Percentiles rank a stretch among this genome's conserved stretches.
These are phyloP conservation scores for Coccinonectria pachysandricola DNA, from an alignment of 2,329 filamentous ascomycete species.

Conservation along the genomic window DNA sequence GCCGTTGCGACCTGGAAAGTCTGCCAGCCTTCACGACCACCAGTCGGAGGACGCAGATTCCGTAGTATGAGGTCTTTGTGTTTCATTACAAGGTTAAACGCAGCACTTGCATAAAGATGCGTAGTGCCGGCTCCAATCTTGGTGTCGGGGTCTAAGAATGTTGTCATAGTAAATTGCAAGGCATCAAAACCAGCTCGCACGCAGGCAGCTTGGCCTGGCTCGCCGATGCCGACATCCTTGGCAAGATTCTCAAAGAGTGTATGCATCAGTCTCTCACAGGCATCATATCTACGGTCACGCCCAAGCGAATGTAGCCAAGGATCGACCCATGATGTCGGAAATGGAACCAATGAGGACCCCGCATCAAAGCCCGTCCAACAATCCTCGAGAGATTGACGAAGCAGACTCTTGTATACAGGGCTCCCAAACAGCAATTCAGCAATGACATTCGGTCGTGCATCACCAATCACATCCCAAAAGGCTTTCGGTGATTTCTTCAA, in stretches of 20 bases:
- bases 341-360: slow-evolving; percentile 38
- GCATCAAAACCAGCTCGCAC: slow-evolving; percentile 55
- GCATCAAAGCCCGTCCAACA: slow-evolving; percentile 32
- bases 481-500: slow-evolving; percentile 66
- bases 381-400: slow-evolving; percentile 48
- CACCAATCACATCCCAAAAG: slow-evolving; percentile 82
- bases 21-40: slow-evolving; percentile 25
- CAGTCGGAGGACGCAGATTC: slow-evolving; percentile 20
- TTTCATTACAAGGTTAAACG: slow-evolving; percentile 54
- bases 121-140: slow-evolving; percentile 40
- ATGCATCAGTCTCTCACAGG: slow-evolving; percentile 67
- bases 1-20: slow-evolving; percentile 32
- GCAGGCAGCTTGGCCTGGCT: slow-evolving; percentile 49
- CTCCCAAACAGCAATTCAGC: slow-evolving; percentile 77
- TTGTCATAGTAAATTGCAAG: slow-evolving; percentile 44
- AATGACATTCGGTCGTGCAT: slow-evolving; percentile 68
- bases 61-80: slow-evolving; percentile 49
- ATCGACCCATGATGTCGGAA: slow-evolving; percentile 68
- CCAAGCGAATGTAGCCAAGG: slow-evolving; percentile 71
- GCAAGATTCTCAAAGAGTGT: slow-evolving; percentile 60
- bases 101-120: slow-evolving; percentile 52
- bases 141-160: slow-evolving; percentile 39
- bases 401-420: slow-evolving; percentile 50
- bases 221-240: slow-evolving; percentile 41
- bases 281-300: slow-evolving; percentile 64